Percentiles rank a stretch among this genome's conserved stretches.
These are phyloP conservation scores for Pelargonium exstipulatum DNA, from an alignment of 441 rosid species.

Conservation along the genomic window DNA sequence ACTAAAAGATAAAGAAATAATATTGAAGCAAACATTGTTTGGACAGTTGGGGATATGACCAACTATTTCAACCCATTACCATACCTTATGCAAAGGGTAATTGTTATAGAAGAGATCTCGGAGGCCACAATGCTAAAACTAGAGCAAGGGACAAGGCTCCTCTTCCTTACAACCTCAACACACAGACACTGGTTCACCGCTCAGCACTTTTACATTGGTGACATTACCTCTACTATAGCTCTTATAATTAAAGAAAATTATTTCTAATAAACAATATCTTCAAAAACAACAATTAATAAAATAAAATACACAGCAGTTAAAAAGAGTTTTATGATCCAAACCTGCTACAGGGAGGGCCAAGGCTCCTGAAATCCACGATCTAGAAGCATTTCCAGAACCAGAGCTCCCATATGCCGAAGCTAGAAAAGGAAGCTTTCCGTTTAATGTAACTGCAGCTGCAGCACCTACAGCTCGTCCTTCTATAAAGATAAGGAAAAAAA, in stretches of 20 bases:
- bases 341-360: constrained; percentile 85
- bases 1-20: too few relatives aligned
- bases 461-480: constrained; percentile 70
- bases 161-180: constrained; percentile 18
- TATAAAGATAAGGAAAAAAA: constrained; percentile 20
- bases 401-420: constrained; percentile 47
- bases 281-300: not conserved
- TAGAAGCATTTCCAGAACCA: constrained; percentile 42
- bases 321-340: constrained; percentile 17
- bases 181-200: constrained; percentile 6
- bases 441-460: constrained; percentile 57
- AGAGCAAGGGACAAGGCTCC: constrained; percentile 35
- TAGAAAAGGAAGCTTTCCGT: constrained; percentile 47
- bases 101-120: constrained; percentile 28
- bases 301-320: not conserved
- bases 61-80: constrained; percentile 20
- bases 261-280: not conserved
- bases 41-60: too few relatives aligned
- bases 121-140: constrained; percentile 38
- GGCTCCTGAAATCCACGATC: constrained; percentile 70
- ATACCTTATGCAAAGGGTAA: constrained; percentile 14
- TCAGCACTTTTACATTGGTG: constrained; percentile 10
- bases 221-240: not conserved
- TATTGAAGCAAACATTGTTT: too few relatives aligned
- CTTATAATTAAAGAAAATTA: not conserved